Evolutionary conservation across 2,329 filamentous ascomycete genomes (phyloP), one percentile per base, ranked within the genome.

Genomic region (Sclerotinia sclerotiorum): DNA sequence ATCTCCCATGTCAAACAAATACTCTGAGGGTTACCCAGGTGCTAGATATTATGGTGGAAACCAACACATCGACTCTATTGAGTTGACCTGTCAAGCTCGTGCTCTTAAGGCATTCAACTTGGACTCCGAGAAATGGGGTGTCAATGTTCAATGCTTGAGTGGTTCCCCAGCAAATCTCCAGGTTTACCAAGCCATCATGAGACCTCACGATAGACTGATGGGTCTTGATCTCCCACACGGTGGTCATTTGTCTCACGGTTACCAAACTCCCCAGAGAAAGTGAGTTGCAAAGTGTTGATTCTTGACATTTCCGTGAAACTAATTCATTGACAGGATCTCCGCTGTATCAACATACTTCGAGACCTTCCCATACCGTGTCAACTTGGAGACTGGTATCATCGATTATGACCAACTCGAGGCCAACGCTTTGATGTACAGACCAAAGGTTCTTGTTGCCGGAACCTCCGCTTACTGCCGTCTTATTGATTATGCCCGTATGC

Each of bases 21-120:
- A 99, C 88, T 97, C 93, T 24, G 95, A 99, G 86, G 95, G 95
- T 74, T 97, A 97, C 82, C 95, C 95, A 74, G 95, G 95, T 80
- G 95, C 95, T 77, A 90, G 95, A 82, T 99, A 99, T 88, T 99
- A 99, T 79, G 95, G 95, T 79, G 95, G 95, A 79, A 99, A 99
- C 85, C 91, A 99, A 86, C 93, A 95, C 87, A 99, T 99, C 75
- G 95, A 99, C 81, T 86, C 92, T 82, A 93, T 97, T 77, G 95
- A 99, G 87, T 87, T 91, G 74, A 90, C 95, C 70, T 99, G 95
- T 87, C 95, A 99, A 85, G 86, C 88, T 81, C 91, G 95, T 82
- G 95, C 95, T 73, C 90, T 99, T 72, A 87, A 92, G 82, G 90
- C 94, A 69, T 99, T 98, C 85, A 87, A 92, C 79, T 83, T 97